phyloP scores from a whole-genome alignment of 2,329 filamentous ascomycete species.

The Lojkania enalia region DNA sequence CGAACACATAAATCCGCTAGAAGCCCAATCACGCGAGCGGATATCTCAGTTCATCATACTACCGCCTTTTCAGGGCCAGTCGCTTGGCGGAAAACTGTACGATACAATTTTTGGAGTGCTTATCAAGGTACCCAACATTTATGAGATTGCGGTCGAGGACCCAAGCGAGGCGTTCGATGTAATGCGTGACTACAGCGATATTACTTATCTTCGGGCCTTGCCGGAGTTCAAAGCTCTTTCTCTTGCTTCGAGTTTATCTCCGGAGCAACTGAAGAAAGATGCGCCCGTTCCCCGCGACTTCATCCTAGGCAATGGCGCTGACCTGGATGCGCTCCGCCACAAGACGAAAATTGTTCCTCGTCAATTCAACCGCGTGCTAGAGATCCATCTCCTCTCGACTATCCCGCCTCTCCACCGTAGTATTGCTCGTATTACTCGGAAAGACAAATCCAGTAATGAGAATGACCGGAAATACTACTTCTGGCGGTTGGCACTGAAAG shows the following conservation, averaged over 20 bases:
- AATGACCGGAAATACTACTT: conserved; percentile 67
- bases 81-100: conserved; percentile 81
- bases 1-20: conserved; percentile 51
- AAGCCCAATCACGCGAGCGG: conserved; percentile 75
- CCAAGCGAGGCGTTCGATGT: conserved; percentile 86
- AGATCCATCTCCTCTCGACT: conserved; percentile 70
- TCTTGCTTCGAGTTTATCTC: conserved; percentile 54
- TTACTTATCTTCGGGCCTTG: conserved; percentile 63
- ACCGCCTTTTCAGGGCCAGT: conserved; percentile 80
- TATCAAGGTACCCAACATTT: conserved; percentile 66
- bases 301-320: conserved; percentile 61
- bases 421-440: conserved; percentile 50
- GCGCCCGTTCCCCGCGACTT: conserved; percentile 54
- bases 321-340: conserved; percentile 60
- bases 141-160: conserved; percentile 91
- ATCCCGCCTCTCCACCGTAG: conserved; percentile 56
- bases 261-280: conserved; percentile 57
- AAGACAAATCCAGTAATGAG: conserved; percentile 54
- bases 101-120: conserved; percentile 74
- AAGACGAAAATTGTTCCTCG: conserved; percentile 72
- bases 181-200: conserved; percentile 74
- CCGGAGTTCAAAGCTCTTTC: conserved; percentile 61
- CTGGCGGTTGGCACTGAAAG: conserved; percentile 77
- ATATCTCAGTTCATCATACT: conserved; percentile 94
- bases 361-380: conserved; percentile 75